Base-by-base conservation (phyloP, 1,139 yeast species). In the Maudiozyma humilis region DNA sequence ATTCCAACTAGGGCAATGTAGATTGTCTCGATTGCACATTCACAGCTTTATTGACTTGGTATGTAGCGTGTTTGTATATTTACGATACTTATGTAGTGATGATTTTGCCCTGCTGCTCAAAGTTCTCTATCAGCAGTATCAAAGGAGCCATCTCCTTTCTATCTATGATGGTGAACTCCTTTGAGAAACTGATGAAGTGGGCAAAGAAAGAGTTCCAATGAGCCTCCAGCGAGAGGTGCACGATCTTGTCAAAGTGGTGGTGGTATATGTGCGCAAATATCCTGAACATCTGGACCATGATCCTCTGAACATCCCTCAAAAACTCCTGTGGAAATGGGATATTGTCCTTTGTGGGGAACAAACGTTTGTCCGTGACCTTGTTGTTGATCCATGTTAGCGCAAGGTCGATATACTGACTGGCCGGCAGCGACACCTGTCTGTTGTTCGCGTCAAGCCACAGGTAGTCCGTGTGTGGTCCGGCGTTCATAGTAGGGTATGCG, bases 131-230 rank as follows among this genome's bases (percentile, higher is more conserved):
- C 64, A 91, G 70, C 2, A 84, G 81, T 44, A 72, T 65, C 51
- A 91, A 68, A 1, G 98, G 98, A 47, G 73, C 83, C 66, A 88
- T 69, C 53, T 91, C 98, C 48, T 72, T 71, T 47, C 79, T 68
- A 52, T 89, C 97, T 40, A 91, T 71, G 52, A 91, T 73, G 44
- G 76, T 81, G 64, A 86, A 91, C 53, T 88, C 95, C 56, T 83
- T 82, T 15, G 83, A 78, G 58, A 91, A 85, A 45, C 95, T 82
- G 42, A 89, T 75, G 60, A 84, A 91, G 63, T 93, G 98, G n/a
- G 96, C 93, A 65, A 91, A 93, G 58, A 89, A 87, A 3, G 97
- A 88, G 65, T 93, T 91, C 95, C 96, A 91, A 63, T 93, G 98
- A 1, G 98, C 96, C 63, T 91, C 98, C 48, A 91, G 65, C 3